phyloP scores from a whole-genome alignment of 192 early-diverging fungal genomes.

The Spinellus fusiger region DNA sequence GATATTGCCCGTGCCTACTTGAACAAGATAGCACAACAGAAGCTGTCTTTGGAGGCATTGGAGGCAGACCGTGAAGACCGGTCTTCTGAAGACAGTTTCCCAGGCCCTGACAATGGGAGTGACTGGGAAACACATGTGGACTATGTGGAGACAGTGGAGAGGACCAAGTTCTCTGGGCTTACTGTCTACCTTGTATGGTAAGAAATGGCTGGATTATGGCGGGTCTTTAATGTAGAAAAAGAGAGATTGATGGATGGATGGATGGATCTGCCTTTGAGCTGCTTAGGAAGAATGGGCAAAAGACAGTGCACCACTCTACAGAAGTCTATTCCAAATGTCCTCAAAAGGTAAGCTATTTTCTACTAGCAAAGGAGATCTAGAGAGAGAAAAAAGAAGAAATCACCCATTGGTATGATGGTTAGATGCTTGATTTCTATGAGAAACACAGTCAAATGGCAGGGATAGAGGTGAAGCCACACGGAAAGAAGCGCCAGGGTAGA shows the following conservation, averaged over 20 bases:
- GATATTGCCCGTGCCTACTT: not conserved
- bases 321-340: conserved; percentile 4
- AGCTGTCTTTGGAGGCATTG: not conserved
- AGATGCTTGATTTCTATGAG: no score
- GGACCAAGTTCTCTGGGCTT: not conserved
- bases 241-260: not conserved
- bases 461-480: not conserved
- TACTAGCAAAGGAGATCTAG: no score
- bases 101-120: not conserved
- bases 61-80: not conserved
- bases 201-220: not conserved
- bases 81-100: not conserved
- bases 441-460: no score
- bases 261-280: not conserved
- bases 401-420: conserved; percentile 35
- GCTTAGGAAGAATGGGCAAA: not conserved
- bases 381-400: conserved; percentile 42
- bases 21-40: not conserved
- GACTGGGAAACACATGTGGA: not conserved
- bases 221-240: not conserved
- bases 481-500: no score
- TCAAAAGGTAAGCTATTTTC: conserved; percentile 5
- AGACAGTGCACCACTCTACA: not conserved
- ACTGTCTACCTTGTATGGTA: not conserved
- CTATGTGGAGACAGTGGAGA: not conserved